Evolutionary conservation across 371 early-diverging fungal species (phyloP).

Genomic region (Batkoa obscura): DNA sequence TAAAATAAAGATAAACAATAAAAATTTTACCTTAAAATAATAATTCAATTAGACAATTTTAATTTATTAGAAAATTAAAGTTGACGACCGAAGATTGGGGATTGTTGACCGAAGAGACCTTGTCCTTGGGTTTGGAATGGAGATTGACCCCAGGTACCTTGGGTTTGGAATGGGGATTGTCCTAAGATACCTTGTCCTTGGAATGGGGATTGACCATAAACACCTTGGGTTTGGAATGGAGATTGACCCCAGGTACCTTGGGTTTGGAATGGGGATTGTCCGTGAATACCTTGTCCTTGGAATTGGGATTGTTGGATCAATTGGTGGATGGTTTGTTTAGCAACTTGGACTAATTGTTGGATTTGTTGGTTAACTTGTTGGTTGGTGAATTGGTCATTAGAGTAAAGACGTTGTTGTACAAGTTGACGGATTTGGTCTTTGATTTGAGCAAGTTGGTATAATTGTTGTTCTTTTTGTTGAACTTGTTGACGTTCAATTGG

Average conservation of each 20-base stretch:
- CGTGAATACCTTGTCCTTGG: not conserved
- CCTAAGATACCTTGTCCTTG: too few relatives aligned
- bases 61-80: too few relatives aligned
- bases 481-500: not conserved
- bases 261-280: not conserved
- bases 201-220: not conserved
- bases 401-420: not conserved
- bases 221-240: not conserved
- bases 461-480: not conserved
- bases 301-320: not conserved
- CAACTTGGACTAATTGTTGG: not conserved
- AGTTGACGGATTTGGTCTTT: conserved; percentile 4
- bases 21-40: too few relatives aligned
- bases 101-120: too few relatives aligned
- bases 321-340: not conserved
- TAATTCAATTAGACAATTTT: too few relatives aligned
- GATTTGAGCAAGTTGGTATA: not conserved
- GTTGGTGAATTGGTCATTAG: not conserved
- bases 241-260: not conserved
- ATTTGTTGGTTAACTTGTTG: not conserved
- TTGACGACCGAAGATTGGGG: too few relatives aligned
- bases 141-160: too few relatives aligned
- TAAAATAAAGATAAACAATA: too few relatives aligned
- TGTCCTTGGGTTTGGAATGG: not conserved
- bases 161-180: too few relatives aligned